Evolutionary conservation across 2,329 filamentous ascomycete species (phyloP).

Genomic region (Beauveria pseudobassiana): DNA sequence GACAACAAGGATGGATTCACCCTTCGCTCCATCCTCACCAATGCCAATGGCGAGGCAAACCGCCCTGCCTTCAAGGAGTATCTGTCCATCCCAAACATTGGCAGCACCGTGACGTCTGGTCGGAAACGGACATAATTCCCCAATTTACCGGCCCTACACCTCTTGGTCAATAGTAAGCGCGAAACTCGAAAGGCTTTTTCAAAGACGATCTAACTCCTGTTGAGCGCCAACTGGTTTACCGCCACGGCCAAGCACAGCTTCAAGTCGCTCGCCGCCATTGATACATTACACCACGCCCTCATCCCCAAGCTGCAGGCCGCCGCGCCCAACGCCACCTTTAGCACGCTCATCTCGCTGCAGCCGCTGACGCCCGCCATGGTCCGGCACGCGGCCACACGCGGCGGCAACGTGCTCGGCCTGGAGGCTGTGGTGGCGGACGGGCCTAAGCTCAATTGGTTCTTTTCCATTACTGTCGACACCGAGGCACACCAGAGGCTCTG

Average conservation of each 20-base stretch:
- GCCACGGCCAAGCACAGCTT: conserved; percentile 22
- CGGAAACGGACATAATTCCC: conserved; percentile 22
- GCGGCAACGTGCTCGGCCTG: conserved; percentile 27
- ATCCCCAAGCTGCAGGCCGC: conserved; percentile 21
- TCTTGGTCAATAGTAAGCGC: conserved; percentile 20
- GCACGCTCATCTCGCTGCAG: conserved; percentile 25
- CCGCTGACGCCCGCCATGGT: conserved; percentile 24
- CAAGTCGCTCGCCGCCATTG: conserved; percentile 24
- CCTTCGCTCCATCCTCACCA: conserved; percentile 20
- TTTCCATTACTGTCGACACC: conserved; percentile 31
- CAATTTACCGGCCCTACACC: conserved; percentile 26
- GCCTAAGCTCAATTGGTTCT: conserved; percentile 29
- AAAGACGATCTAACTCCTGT: neutral
- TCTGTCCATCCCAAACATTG: conserved; percentile 15
- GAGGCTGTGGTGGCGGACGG: conserved; percentile 27
- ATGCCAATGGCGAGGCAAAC: conserved; percentile 18
- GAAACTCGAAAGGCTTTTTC: neutral
- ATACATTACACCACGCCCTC: conserved; percentile 22
- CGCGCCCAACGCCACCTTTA: conserved; percentile 19
- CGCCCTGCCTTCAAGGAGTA: conserved; percentile 20
- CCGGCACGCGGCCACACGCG: conserved; percentile 15
- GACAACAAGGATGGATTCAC: conserved; percentile 12
- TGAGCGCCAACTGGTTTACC: conserved; percentile 25
- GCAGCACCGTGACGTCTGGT: conserved; percentile 18
- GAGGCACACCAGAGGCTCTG: conserved; percentile 27